Percentiles rank a stretch among this genome's conserved stretches.
Conservation (phyloP, 768 basidiomycete species). For the Suillus decipiens region DNA sequence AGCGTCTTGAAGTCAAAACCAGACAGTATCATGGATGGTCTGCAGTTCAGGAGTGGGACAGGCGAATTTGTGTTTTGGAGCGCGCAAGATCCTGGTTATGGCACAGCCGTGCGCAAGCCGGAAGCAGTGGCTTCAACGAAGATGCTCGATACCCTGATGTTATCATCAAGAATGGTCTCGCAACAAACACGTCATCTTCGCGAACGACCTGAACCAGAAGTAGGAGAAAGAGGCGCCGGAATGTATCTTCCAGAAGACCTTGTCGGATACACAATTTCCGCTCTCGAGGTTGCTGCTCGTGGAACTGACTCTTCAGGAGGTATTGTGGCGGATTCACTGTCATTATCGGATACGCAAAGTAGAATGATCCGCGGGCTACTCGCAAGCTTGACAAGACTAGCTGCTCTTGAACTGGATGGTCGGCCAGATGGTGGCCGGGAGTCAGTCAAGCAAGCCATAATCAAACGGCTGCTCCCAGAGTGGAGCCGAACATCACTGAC, state of each 20-base stretch:
- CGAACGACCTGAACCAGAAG: conserved; percentile 71
- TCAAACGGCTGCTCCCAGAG: conserved; percentile 88
- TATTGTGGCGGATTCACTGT: conserved; percentile 60
- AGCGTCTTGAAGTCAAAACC: conserved; percentile 85
- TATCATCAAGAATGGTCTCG: conserved; percentile 74
- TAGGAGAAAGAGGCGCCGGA: conserved; percentile 75
- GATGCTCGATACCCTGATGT: conserved; percentile 88
- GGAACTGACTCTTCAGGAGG: conserved; percentile 53
- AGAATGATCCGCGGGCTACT: conserved; percentile 79
- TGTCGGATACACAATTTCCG: conserved; percentile 82
- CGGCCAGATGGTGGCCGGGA: conserved; percentile 75
- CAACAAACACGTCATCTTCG: conserved; percentile 84
- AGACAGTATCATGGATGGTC: conserved; percentile 65
- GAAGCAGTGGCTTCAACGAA: conserved; percentile 64
- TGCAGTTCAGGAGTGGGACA: conserved; percentile 78
- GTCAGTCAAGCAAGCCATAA: conserved; percentile 78
- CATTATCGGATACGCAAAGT: conserved; percentile 73
- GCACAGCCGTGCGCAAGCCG: conserved; percentile 50
- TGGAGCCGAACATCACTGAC: conserved; percentile 87
- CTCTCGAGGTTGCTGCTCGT: conserved; percentile 79
- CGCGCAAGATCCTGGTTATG: conserved; percentile 76
- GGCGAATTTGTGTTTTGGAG: conserved; percentile 91
- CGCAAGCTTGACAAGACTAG: conserved; percentile 65
- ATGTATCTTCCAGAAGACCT: conserved; percentile 93
- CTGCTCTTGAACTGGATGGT: conserved; percentile 66